Conservation (phyloP, 768 basidiomycete species). For the Phanerodontia chrysosporium region DNA sequence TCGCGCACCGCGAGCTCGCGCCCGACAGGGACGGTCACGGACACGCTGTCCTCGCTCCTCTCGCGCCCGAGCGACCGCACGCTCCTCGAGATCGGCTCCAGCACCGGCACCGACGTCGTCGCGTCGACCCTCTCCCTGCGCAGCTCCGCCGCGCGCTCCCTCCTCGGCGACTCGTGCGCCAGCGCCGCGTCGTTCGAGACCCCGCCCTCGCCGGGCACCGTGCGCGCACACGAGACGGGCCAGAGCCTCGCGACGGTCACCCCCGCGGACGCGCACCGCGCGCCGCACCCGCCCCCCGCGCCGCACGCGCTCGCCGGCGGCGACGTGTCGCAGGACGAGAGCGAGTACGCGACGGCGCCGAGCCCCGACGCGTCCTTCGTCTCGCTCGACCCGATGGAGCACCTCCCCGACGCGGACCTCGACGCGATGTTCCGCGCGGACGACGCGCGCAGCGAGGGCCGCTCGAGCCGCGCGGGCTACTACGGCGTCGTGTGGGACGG, state of each 20-base stretch:
- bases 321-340: background rate
- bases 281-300: background rate
- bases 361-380: constrained; percentile 5
- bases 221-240: background rate
- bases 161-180: constrained; percentile 12
- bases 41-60: background rate
- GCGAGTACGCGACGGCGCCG: background rate
- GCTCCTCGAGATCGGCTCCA: constrained; percentile 5
- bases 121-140: constrained; percentile 4
- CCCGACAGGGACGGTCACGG: background rate
- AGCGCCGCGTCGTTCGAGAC: background rate
- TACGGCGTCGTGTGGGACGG: background rate
- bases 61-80: background rate
- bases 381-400: background rate
- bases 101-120: constrained; percentile 11
- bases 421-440: background rate
- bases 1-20: background rate
- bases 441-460: background rate
- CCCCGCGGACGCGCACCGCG: background rate
- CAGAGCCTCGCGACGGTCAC: background rate
- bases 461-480: background rate
- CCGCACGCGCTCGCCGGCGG: background rate
- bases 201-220: background rate
- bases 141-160: background rate
- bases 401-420: background rate